Conservation (phyloP, 169 alveolate genomes). For the Babesia sp. region DNA sequence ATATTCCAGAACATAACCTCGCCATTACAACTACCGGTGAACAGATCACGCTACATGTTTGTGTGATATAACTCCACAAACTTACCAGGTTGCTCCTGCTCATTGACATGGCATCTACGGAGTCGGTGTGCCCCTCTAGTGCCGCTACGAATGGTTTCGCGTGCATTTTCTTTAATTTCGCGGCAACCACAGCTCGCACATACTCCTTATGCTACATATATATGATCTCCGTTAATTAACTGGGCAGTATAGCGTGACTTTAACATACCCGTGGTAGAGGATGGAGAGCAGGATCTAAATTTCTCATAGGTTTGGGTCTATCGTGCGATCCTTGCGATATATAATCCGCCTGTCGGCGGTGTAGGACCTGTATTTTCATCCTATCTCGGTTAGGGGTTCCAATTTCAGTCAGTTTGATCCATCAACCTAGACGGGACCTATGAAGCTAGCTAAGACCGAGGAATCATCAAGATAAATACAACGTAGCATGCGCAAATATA, state of each 20-base stretch:
- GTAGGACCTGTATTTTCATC: slow-evolving; percentile 60
- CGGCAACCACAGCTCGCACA: slow-evolving; percentile 93
- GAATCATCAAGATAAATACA: too few relatives aligned
- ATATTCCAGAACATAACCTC: slow-evolving; percentile 94
- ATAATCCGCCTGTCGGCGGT: slow-evolving; percentile 50
- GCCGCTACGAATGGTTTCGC: slow-evolving; percentile 96
- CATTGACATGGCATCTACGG: slow-evolving; percentile 88
- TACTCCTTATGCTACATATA: slow-evolving; percentile 86
- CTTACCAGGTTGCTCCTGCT: slow-evolving; percentile 63
- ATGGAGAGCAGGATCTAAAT: slow-evolving; percentile 59
- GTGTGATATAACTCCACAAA: slow-evolving; percentile 23
- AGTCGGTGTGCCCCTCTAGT: slow-evolving; percentile 95
- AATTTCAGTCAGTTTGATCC: too few relatives aligned
- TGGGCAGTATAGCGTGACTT: background rate
- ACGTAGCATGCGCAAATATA: too few relatives aligned
- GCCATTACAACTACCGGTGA: slow-evolving; percentile 96
- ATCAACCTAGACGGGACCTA: too few relatives aligned
- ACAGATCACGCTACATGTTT: slow-evolving; percentile 73
- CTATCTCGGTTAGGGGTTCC: background rate
- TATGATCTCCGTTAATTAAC: background rate
- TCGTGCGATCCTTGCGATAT: slow-evolving; percentile 63
- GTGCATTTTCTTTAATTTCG: slow-evolving; percentile 94
- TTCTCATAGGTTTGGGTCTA: slow-evolving; percentile 68
- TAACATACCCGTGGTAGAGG: slow-evolving; percentile 67
- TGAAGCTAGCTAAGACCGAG: too few relatives aligned